phyloP scores from a whole-genome alignment of 1,284 basidiomycete genomes.

The Puccinia polysora region DNA sequence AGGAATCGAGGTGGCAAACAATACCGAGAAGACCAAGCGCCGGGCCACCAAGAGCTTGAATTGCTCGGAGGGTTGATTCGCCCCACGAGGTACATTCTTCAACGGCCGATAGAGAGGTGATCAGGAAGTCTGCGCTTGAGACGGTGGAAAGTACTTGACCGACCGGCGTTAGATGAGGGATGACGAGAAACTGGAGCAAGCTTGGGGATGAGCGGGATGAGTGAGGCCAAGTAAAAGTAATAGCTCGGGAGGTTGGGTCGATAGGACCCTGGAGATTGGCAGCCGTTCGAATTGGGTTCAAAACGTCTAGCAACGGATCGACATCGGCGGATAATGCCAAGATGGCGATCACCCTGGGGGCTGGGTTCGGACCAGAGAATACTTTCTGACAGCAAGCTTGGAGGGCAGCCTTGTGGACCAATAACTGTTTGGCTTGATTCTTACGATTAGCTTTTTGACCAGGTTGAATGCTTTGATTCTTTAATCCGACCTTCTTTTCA shows the following conservation, averaged over 20 bases:
- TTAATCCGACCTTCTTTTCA: not conserved
- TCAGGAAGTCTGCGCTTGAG: slow-evolving; percentile 83
- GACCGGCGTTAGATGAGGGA: slow-evolving; percentile 55
- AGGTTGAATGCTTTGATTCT: not conserved
- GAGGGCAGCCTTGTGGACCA: slow-evolving; percentile 7
- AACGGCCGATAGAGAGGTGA: slow-evolving; percentile 73
- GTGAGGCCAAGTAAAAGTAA: slow-evolving; percentile 15
- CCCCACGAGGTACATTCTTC: slow-evolving; percentile 81
- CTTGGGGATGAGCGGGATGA: slow-evolving; percentile 26
- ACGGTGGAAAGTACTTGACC: slow-evolving; percentile 78
- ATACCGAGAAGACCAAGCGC: slow-evolving; percentile 65
- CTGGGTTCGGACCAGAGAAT: slow-evolving; percentile 29
- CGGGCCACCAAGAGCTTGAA: slow-evolving; percentile 62
- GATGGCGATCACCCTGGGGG: slow-evolving; percentile 29
- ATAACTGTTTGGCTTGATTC: slow-evolving; percentile 39
- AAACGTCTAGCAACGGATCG: slow-evolving; percentile 10
- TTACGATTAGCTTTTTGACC: slow-evolving; percentile 28
- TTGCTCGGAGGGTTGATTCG: slow-evolving; percentile 79
- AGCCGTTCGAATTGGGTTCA: not conserved
- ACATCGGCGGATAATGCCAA: slow-evolving; percentile 27
- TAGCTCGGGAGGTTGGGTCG: slow-evolving; percentile 1
- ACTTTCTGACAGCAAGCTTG: slow-evolving; percentile 22
- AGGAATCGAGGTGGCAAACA: slow-evolving; percentile 21
- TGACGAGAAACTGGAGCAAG: slow-evolving; percentile 69
- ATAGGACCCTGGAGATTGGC: not conserved